Evolutionary conservation across 108 stramenopile species (phyloP), one percentile per base, ranked within the genome.

Genomic region (Epithemia pelagica): DNA sequence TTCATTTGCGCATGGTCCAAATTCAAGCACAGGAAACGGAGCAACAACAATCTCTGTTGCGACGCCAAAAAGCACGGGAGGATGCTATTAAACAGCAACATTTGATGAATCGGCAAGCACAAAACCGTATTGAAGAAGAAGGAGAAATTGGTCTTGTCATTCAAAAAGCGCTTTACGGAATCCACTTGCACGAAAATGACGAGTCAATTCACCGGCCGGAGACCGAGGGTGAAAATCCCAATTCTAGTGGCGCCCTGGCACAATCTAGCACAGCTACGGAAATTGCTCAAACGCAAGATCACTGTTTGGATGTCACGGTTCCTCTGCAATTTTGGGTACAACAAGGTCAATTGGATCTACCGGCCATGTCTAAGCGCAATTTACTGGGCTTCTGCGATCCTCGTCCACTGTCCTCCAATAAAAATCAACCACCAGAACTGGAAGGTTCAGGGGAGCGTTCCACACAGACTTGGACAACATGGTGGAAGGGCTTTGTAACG

Each of bases 311-410:
- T 74, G 87, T 82, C 30, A 81, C 84, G 24, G 65, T 74, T 21
- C 87, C 82, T 33, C 64, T 91, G 30, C 90, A 89, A 62, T 91
- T 89, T 61, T 89, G 82, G 84, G 83, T 87, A 0, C 25, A 65
- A 1, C 67, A 83, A 51, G 81, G 83, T 1, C 62, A 62, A 19
- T 70, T 91, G 37, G 37, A 15, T 0, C 68, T 91, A 32, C 80
- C 87, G 18, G 68, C 76, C 24, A 64, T 60, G 24, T 82, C 88
- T 8, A 89, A 89, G 62, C 72, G 74, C 55, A 59, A 78, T 51
- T 69, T 92, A 21, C 62, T 89, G 30, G 91, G 91, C 27, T 92
- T 92, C 64, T 92, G 86, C 56, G 71, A 81, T 62, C 27, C 86
- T 59, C 5, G 15, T 46, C 10, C 10, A 5, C 15, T 46, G 37